Conservation (phyloP, 768 basidiomycete genomes). For the Terana coerulea region DNA sequence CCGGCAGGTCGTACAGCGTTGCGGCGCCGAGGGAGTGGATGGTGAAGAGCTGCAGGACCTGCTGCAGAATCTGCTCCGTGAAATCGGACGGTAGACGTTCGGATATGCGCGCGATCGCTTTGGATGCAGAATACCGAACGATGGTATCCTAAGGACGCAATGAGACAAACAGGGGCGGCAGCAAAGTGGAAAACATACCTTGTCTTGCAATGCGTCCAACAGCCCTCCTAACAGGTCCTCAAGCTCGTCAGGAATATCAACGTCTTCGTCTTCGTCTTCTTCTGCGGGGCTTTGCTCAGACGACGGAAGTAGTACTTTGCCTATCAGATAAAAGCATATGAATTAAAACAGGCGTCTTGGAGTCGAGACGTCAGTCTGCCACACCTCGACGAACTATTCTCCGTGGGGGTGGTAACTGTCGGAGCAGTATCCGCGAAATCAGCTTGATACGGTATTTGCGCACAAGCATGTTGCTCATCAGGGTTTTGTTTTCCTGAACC, state of each 20-base stretch:
- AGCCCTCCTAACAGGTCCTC: slow-evolving; percentile 73
- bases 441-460: slow-evolving; percentile 70
- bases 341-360: background rate
- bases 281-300: slow-evolving; percentile 16
- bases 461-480: slow-evolving; percentile 59
- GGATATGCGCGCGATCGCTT: slow-evolving; percentile 82
- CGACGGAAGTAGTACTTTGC: slow-evolving; percentile 15
- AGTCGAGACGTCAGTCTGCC: slow-evolving; percentile 36
- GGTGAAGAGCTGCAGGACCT: slow-evolving; percentile 69
- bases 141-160: slow-evolving; percentile 72
- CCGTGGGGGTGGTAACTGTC: slow-evolving; percentile 50
- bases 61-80: slow-evolving; percentile 77
- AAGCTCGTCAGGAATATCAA: slow-evolving; percentile 75
- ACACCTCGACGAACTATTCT: slow-evolving; percentile 32
- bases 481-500: slow-evolving; percentile 36
- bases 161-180: background rate
- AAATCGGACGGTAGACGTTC: slow-evolving; percentile 77
- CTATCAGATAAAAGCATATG: slow-evolving; percentile 14
- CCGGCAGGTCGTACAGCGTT: slow-evolving; percentile 65
- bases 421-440: slow-evolving; percentile 57
- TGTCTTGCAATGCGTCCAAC: slow-evolving; percentile 74
- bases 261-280: slow-evolving; percentile 35
- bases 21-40: slow-evolving; percentile 68
- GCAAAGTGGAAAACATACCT: slow-evolving; percentile 39
- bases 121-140: slow-evolving; percentile 93